phyloP scores from a whole-genome alignment of 2,329 filamentous ascomycete species.

The Fusarium multiceps region DNA sequence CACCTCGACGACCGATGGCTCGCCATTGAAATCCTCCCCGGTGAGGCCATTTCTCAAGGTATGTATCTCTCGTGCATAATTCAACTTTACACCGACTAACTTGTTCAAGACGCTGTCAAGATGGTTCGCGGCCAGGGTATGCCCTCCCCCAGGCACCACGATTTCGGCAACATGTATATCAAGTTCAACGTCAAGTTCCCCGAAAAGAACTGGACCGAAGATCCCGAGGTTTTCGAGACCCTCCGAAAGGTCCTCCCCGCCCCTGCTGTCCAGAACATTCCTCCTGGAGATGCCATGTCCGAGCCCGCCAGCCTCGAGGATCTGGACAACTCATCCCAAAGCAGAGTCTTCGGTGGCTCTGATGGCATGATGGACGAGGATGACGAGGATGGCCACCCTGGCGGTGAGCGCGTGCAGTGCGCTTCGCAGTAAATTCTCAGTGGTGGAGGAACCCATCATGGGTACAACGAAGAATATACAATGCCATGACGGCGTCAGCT shows the following conservation, averaged over 20 bases:
- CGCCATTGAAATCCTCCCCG: slow-evolving; percentile 89
- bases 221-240: slow-evolving; percentile 77
- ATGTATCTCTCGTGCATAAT: slow-evolving; percentile 54
- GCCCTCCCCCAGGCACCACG: slow-evolving; percentile 95
- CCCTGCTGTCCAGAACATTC: slow-evolving; percentile 69
- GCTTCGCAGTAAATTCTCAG: slow-evolving; percentile 77
- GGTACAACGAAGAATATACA: slow-evolving; percentile 30
- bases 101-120: slow-evolving; percentile 80
- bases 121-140: slow-evolving; percentile 97
- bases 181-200: slow-evolving; percentile 99
- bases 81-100: slow-evolving; percentile 43
- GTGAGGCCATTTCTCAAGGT: slow-evolving; percentile 95
- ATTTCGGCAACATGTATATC: slow-evolving; percentile 95
- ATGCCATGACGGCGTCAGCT: slow-evolving; percentile 36
- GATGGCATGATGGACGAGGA: slow-evolving; percentile 75
- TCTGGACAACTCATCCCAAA: slow-evolving; percentile 74
- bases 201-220: slow-evolving; percentile 75
- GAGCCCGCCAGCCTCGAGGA: slow-evolving; percentile 91
- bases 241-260: slow-evolving; percentile 88
- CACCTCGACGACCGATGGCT: slow-evolving; percentile 98
- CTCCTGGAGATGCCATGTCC: slow-evolving; percentile 87
- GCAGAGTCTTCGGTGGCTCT: slow-evolving; percentile 74
- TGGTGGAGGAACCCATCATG: slow-evolving; percentile 4
- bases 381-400: slow-evolving; percentile 79
- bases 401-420: slow-evolving; percentile 85